phyloP scores from a whole-genome alignment of 208 protist species.

The Leishmania arabica region DNA sequence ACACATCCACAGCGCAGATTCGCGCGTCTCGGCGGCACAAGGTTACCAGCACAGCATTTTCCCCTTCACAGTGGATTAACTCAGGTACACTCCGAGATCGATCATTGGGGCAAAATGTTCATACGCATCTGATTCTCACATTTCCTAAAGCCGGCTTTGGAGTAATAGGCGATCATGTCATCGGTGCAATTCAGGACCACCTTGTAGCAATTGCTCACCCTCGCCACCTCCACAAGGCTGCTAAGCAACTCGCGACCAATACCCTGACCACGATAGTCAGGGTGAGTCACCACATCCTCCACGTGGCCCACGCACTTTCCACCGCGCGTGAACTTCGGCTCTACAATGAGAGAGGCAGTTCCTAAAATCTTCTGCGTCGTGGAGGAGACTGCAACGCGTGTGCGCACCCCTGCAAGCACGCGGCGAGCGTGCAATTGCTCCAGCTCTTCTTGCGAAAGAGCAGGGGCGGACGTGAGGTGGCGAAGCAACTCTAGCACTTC shows the following conservation, averaged over 20 bases:
- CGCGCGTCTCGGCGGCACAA: not conserved
- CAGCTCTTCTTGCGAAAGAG: conserved; percentile 27
- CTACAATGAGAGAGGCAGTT: conserved; percentile 77
- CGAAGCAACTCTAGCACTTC: conserved; percentile 30
- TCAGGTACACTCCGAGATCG: not conserved
- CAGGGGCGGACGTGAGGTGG: conserved; percentile 28
- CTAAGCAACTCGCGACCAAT: conserved; percentile 61
- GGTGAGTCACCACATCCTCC: conserved; percentile 85
- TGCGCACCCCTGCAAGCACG: conserved; percentile 36
- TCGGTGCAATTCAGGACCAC: conserved; percentile 84
- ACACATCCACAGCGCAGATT: not conserved
- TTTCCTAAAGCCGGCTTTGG: conserved; percentile 61
- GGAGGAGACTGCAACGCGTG: conserved; percentile 54
- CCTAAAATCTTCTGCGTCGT: conserved; percentile 44
- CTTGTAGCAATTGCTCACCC: conserved; percentile 76
- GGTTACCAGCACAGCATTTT: not conserved
- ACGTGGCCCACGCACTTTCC: conserved; percentile 79
- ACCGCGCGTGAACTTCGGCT: conserved; percentile 78
- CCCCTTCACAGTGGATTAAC: not conserved
- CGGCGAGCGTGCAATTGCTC: conserved; percentile 26
- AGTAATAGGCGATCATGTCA: conserved; percentile 52
- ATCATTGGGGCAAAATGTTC: conserved; percentile 23
- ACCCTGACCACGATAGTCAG: conserved; percentile 52
- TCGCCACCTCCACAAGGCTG: conserved; percentile 44
- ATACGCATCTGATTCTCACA: conserved; percentile 79